Evolutionary conservation across 345 rosid genomes (phyloP), one percentile per base, ranked within the genome.

Genomic region (Rhizophora mangle): DNA sequence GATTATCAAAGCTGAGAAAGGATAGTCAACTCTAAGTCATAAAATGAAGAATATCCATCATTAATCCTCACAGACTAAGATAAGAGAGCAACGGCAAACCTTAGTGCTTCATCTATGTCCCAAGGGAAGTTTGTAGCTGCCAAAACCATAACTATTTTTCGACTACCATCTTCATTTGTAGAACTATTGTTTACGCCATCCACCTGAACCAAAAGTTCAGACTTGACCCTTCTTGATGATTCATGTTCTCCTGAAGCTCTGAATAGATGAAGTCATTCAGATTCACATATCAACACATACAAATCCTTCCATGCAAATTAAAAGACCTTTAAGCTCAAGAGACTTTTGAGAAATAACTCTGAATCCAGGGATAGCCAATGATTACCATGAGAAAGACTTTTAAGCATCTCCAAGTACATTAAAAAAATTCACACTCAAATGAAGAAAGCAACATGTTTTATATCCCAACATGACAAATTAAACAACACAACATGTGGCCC

Each of bases 121-220:
- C 99, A 96, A 1, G 99, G 99, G 74, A 92, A 96, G 82, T 96
- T 96, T 65, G 99, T 96, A 43, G 99, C 98, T 49, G 99, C 98
- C 79, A 96, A 82, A 65, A 96, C 99, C 99, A 92, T 96, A 70
- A 96, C 99, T 70, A 96, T 89, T 78, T 96, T 96, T 62, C 91
- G 86, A 72, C 88, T 95, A 43, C 99, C 99, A 72, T 95, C 98
- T 85, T 96, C 99, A 75, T 87, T 86, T 29, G 94, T 90, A n/a
- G 87, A 84, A 66, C 88, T 83, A 78, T 86, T 87, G 84, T 82
- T 96, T 71, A 96, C 99, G 68, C 99, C 99, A 82, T 96, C 99
- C 55, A 96, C 96, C 87, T 96, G 99, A 85, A 96, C 98, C 65
- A 96, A 86, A 82, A 92, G 99, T 83, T 96, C 99, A 29, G 99